These are phyloP conservation scores for Pseudonitzschia multistriata DNA, from an alignment of 108 stramenopile species.

Conservation along the genomic window DNA sequence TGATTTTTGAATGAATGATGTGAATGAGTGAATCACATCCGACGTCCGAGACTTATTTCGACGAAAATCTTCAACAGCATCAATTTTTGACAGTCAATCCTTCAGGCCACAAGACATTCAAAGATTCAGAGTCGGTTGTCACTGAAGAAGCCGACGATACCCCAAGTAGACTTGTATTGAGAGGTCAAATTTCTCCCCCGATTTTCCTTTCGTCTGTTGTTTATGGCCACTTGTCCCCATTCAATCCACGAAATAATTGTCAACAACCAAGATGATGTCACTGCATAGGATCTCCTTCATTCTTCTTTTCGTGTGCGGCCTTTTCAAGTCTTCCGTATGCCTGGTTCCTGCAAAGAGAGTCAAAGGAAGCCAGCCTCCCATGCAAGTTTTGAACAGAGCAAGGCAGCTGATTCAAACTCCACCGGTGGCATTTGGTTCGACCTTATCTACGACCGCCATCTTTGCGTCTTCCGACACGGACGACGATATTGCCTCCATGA, in stretches of 20 bases:
- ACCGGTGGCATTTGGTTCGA: background rate
- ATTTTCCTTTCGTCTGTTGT: background rate
- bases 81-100: background rate
- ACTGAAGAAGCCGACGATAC: background rate
- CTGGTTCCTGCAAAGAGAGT: conserved; percentile 5
- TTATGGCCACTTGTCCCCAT: background rate
- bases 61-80: background rate
- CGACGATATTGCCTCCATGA: conserved; percentile 54
- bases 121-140: background rate
- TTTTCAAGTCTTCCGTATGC: conserved; percentile 20
- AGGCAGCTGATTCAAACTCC: background rate
- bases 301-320: background rate
- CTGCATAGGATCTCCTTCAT: background rate
- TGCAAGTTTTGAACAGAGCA: background rate
- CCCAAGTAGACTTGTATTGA: too few relatives aligned
- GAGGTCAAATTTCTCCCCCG: background rate
- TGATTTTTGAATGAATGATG: background rate
- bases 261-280: background rate
- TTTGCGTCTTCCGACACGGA: background rate
- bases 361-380: conserved; percentile 9
- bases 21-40: conserved; percentile 8
- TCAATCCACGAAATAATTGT: background rate
- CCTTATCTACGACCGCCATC: background rate
- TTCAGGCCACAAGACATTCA: background rate
- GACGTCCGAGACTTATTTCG: background rate